Conservation (phyloP, 768 basidiomycete genomes). For the Pleurotus salmoneostramineus region DNA sequence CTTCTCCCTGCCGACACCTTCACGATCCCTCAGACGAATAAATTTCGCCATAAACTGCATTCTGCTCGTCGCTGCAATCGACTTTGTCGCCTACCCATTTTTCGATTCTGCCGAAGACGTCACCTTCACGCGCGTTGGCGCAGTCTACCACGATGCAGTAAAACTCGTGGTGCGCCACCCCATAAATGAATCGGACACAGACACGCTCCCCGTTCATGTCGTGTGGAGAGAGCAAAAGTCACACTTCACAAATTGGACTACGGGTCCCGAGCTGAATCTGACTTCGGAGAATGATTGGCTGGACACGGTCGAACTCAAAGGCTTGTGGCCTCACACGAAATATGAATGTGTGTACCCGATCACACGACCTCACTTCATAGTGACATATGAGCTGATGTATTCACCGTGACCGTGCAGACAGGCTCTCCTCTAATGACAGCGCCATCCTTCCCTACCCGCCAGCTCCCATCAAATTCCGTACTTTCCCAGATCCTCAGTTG, state of each 20-base stretch:
- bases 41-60: constrained; percentile 30
- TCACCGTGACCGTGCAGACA: constrained; percentile 28
- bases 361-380: neutral
- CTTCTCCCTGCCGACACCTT: constrained; percentile 32
- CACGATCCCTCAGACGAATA: constrained; percentile 19
- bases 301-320: constrained; percentile 43
- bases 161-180: constrained; percentile 67
- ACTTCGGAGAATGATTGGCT: constrained; percentile 53
- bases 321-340: constrained; percentile 64
- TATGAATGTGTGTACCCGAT: constrained; percentile 60
- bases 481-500: constrained; percentile 70
- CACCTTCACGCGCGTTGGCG: constrained; percentile 66
- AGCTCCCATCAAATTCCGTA: constrained; percentile 57
- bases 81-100: constrained; percentile 54
- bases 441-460: constrained; percentile 46
- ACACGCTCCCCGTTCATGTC: constrained; percentile 26
- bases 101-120: constrained; percentile 51
- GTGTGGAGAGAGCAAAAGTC: constrained; percentile 39
- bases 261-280: constrained; percentile 48
- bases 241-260: constrained; percentile 40
- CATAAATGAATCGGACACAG: constrained; percentile 20
- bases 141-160: constrained; percentile 57
- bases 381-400: constrained; percentile 3
- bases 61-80: constrained; percentile 30
- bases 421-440: constrained; percentile 34